These are phyloP conservation scores for Stephanodiscus triporus DNA, from an alignment of 108 stramenopile species.

Conservation along the genomic window DNA sequence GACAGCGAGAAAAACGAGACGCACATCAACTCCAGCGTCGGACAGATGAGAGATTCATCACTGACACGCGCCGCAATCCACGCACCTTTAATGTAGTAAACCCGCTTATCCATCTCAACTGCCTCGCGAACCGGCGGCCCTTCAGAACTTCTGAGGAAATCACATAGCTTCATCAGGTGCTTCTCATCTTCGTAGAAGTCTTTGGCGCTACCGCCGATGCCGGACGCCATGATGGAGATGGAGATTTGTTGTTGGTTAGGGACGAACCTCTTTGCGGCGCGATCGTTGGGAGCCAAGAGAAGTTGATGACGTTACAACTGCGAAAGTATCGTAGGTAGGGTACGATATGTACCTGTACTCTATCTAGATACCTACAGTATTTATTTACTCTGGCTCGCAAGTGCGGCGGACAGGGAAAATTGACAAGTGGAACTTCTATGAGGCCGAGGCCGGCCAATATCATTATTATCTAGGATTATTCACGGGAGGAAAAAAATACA, in stretches of 20 bases:
- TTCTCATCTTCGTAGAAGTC: slow-evolving; percentile 83
- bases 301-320: no score
- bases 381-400: no score
- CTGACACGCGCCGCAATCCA: neutral
- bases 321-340: no score
- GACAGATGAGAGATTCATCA: slow-evolving; percentile 1
- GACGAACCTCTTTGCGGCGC: no score
- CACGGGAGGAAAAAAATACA: neutral
- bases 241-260: neutral
- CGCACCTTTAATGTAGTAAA: slow-evolving; percentile 97
- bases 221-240: slow-evolving; percentile 30
- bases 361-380: no score
- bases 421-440: no score
- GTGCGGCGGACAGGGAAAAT: no score
- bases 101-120: slow-evolving; percentile 93
- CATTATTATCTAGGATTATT: no score
- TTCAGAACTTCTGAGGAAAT: slow-evolving; percentile 79
- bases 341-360: no score
- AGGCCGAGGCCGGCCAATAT: no score
- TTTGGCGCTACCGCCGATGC: slow-evolving; percentile 29
- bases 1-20: neutral
- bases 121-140: slow-evolving; percentile 91
- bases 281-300: no score
- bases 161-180: slow-evolving; percentile 84
- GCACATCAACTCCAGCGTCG: neutral